Conservation (phyloP, 768 basidiomycete species). For the Amanita fuliginea region DNA sequence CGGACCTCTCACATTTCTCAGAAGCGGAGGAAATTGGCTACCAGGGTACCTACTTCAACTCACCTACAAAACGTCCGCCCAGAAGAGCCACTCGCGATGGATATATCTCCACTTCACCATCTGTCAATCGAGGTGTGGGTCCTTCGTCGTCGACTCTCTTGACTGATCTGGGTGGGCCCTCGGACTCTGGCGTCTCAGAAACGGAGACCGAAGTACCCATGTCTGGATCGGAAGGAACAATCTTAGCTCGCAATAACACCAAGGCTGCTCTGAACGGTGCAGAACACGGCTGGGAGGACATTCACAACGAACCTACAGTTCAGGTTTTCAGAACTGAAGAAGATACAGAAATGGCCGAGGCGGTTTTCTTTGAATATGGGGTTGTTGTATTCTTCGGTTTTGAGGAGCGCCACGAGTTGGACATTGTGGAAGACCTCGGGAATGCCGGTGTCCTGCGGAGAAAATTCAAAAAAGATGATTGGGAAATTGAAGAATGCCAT, state of each 20-base stretch:
- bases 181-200: neutral
- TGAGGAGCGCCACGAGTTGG: constrained; percentile 64
- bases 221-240: neutral
- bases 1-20: constrained; percentile 58
- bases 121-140: constrained; percentile 20
- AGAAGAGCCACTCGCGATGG: constrained; percentile 32
- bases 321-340: constrained; percentile 22
- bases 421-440: constrained; percentile 76
- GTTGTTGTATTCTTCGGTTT: constrained; percentile 91
- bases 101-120: constrained; percentile 44
- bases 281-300: neutral
- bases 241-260: neutral
- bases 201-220: constrained; percentile 1
- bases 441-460: constrained; percentile 60
- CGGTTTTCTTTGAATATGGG: constrained; percentile 77
- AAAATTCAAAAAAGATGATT: constrained; percentile 51
- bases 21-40: constrained; percentile 89
- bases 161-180: neutral
- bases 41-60: constrained; percentile 71
- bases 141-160: neutral
- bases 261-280: neutral
- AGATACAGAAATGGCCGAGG: constrained; percentile 46
- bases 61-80: constrained; percentile 20
- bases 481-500: constrained; percentile 94
- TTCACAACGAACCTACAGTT: constrained; percentile 5